Evolutionary conservation across 2,329 filamentous ascomycete genomes (phyloP).

Genomic region (Alternaria novae-zelandiae): DNA sequence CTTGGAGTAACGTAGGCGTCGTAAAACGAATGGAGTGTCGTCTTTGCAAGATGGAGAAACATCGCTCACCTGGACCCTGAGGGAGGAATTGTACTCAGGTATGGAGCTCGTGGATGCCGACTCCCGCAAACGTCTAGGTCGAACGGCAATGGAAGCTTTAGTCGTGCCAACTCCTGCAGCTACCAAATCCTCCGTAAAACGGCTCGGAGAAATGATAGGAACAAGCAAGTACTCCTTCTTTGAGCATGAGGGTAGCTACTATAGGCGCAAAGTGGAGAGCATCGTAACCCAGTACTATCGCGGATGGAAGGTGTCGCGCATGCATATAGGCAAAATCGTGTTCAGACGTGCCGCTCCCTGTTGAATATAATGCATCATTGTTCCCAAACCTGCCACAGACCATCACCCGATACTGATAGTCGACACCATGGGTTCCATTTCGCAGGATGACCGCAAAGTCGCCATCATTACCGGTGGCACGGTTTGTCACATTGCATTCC

Average conservation of each 20-base stretch:
- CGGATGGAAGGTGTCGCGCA: neutral
- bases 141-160: neutral
- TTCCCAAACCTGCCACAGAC: neutral
- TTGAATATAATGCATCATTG: neutral
- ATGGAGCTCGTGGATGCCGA: neutral
- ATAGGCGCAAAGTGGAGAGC: neutral
- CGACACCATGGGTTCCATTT: constrained; percentile 10
- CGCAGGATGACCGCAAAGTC: constrained; percentile 32
- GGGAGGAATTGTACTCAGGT: neutral
- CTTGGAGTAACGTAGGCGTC: neutral
- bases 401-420: neutral
- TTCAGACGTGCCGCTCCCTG: neutral
- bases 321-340: neutral
- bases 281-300: neutral
- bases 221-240: neutral
- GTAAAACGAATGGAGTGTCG: neutral
- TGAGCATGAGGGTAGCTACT: neutral
- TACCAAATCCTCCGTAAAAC: neutral
- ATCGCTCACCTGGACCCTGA: neutral
- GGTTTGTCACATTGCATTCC: constrained; percentile 35
- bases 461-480: constrained; percentile 53
- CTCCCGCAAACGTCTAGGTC: neutral
- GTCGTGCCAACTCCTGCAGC: neutral
- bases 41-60: neutral
- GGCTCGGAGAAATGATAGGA: neutral